Evolutionary conservation across 1,284 basidiomycete genomes (phyloP), one percentile per base, ranked within the genome.

Genomic region (Trichosporon sp.): DNA sequence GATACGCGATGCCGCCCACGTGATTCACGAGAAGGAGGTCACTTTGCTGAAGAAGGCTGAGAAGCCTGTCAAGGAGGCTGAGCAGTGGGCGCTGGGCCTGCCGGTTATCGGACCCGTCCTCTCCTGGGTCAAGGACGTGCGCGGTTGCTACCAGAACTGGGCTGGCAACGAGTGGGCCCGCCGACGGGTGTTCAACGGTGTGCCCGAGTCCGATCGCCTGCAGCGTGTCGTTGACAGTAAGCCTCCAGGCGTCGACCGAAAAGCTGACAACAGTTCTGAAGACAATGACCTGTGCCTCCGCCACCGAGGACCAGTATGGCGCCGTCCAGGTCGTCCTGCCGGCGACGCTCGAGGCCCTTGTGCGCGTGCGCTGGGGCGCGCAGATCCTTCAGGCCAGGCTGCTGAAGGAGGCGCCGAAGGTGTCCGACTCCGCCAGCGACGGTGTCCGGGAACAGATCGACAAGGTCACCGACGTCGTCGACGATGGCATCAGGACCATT

Each of bases 241-340:
- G 80, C 78, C 6, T 11, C 2, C n/a, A 16, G 21, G 0, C 43
- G 1, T 26, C 12, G 11, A 8, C n/a, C 21, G 11, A 4, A 1
- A 21, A 67, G 26, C 70, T 70, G 43, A 70, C 68, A 32, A 21
- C 71, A 82, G 80, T 80, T 38, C 70, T 83, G 31, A 74, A 77
- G 1, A 76, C 73, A 1, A 70, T 82, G 2, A 59, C 75, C 5
- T 73, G 80, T n/a, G 79, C 80, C 0, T 81, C 81, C 0, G 72
- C 77, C 6, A 76, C 79, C 54, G 81, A 83, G 65, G 82, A 83
- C 71, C 78, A 75, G 21, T 82, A 80, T 69, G 82, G 82, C 48
- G 74, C 78, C 65, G 77, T 82, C 11, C 82, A 83, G 72, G 77
- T 78, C 35, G 75, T 81, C 51, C 70, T 82, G 5, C 81, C 82